A percentile compares a stretch with the other conserved stretches of the same genome.
phyloP scores from a whole-genome alignment of 495 filamentous ascomycete genomes.

The Penicillium diatomitis region DNA sequence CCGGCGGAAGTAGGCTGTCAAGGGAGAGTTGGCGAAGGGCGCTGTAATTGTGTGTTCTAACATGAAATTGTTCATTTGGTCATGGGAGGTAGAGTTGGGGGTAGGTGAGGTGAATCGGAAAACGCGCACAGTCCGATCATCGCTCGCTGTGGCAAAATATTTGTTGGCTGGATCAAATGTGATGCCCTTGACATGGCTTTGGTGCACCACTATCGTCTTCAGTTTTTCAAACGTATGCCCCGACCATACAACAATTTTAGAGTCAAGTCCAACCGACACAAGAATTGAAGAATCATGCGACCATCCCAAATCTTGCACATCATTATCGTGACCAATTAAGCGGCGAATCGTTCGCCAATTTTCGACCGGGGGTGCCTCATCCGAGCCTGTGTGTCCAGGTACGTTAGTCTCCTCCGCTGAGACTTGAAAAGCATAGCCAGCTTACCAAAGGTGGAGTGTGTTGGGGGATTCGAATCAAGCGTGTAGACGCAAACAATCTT shows the following conservation, averaged over 20 bases:
- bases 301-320: constrained; percentile 97
- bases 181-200: constrained; percentile 96
- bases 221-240: constrained; percentile 96
- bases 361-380: constrained; percentile 86
- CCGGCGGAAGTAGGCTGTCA: constrained; percentile 94
- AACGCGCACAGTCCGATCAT: constrained; percentile 93
- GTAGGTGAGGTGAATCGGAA: constrained; percentile 87
- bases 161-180: constrained; percentile 98
- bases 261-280: constrained; percentile 93
- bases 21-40: constrained; percentile 78
- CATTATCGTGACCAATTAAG: constrained; percentile 94
- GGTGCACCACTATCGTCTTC: constrained; percentile 81
- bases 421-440: constrained; percentile 1
- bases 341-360: constrained; percentile 93
- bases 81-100: constrained; percentile 86
- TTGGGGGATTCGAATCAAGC: constrained; percentile 70
- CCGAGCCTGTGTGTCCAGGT: constrained; percentile 50
- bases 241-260: constrained; percentile 96
- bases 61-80: constrained; percentile 90
- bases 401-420: neutral
- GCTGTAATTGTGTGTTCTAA: constrained; percentile 77
- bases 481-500: constrained; percentile 96
- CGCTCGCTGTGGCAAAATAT: constrained; percentile 96
- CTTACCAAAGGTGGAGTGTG: constrained; percentile 69
- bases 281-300: constrained; percentile 91